Evolutionary conservation across 2,329 filamentous ascomycete genomes (phyloP).

Genomic region (Colletotrichum lindemuthianum): DNA sequence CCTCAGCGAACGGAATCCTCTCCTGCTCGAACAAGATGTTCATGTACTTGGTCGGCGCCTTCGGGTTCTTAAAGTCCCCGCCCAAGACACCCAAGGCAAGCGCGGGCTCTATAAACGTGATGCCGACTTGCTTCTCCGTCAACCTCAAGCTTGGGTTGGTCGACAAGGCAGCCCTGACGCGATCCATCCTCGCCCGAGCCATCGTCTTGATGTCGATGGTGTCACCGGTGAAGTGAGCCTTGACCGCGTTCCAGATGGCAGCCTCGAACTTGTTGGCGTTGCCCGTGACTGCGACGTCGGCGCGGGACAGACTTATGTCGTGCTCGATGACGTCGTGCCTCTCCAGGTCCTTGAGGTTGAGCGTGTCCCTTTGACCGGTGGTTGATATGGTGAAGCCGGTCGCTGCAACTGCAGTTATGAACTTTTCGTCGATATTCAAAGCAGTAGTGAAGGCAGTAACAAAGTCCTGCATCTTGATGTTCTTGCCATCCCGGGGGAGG

Average conservation of each 20-base stretch:
- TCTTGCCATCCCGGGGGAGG: slow-evolving; percentile 51
- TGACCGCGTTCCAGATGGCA: background rate
- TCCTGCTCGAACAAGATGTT: slow-evolving; percentile 15
- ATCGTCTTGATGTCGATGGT: background rate
- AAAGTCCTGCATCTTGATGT: slow-evolving; percentile 42
- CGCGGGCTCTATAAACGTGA: background rate
- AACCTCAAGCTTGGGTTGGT: background rate
- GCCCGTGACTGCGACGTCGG: slow-evolving; percentile 38
- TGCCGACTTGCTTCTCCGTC: background rate
- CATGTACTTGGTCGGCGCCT: slow-evolving; percentile 5
- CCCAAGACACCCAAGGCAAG: slow-evolving; percentile 1
- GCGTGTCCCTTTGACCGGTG: slow-evolving; percentile 31
- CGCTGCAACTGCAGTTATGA: slow-evolving; percentile 40
- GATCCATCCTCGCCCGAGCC: slow-evolving; percentile 50
- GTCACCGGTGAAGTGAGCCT: background rate
- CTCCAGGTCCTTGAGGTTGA: slow-evolving; percentile 35
- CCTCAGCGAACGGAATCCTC: slow-evolving; percentile 7
- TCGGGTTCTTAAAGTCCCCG: slow-evolving; percentile 12
- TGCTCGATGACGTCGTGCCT: slow-evolving; percentile 43
- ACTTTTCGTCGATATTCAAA: slow-evolving; percentile 14
- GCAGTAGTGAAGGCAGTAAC: slow-evolving; percentile 8
- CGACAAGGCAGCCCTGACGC: background rate
- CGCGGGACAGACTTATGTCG: slow-evolving; percentile 44
- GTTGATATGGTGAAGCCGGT: slow-evolving; percentile 41
- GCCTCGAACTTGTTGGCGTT: slow-evolving; percentile 5